These are phyloP conservation scores for Kitagawia praeruptora DNA, from an alignment of 129 eudicot genomes.

Conservation along the genomic window DNA sequence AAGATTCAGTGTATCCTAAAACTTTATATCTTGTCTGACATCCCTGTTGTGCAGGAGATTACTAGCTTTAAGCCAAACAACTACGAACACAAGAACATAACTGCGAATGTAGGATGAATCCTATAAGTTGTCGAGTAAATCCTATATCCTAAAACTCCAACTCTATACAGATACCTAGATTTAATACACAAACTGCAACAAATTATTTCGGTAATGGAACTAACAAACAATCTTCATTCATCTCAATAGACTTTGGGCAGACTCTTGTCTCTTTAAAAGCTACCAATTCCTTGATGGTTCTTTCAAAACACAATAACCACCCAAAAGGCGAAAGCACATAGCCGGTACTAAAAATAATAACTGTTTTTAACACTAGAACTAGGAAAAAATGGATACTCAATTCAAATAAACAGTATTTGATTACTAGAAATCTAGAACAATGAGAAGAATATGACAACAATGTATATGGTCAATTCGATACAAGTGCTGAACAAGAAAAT, in stretches of 20 bases:
- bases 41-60: background rate
- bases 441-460: background rate
- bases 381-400: background rate
- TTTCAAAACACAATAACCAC: background rate
- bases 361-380: background rate
- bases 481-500: background rate
- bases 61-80: background rate
- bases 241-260: background rate
- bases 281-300: background rate
- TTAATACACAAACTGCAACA: background rate
- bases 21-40: background rate
- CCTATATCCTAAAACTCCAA: background rate
- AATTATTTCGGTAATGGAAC: background rate
- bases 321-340: background rate
- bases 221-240: background rate
- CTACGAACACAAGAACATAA: background rate
- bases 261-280: background rate
- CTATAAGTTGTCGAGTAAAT: background rate
- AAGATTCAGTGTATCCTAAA: background rate
- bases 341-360: background rate
- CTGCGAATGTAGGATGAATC: background rate
- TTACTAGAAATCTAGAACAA: background rate
- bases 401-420: background rate
- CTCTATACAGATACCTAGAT: background rate
- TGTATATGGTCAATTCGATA: too few relatives aligned